Evolutionary conservation across 495 filamentous ascomycete species (phyloP).

Genomic region (Penicillium flavigenum): DNA sequence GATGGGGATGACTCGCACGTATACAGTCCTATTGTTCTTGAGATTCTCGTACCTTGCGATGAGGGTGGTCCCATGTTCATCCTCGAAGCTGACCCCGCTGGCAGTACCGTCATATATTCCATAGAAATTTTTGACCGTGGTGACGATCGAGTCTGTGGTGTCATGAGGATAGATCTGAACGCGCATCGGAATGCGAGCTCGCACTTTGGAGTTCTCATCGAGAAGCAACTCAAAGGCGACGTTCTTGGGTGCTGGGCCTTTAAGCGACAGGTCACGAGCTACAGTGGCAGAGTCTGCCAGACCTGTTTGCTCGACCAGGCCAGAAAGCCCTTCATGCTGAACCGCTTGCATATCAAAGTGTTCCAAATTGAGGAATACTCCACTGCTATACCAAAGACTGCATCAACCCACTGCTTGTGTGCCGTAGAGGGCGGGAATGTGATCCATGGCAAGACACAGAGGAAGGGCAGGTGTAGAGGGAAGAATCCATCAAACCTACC

Average conservation of each 20-base stretch:
- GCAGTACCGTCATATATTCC: conserved; percentile 77
- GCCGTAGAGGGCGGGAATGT: conserved; percentile 30
- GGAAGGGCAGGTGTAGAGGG: conserved; percentile 28
- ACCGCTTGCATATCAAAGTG: conserved; percentile 40
- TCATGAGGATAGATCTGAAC: conserved; percentile 92
- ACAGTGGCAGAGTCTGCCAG: conserved; percentile 29
- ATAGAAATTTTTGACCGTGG: conserved; percentile 97
- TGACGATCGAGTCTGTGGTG: conserved; percentile 91
- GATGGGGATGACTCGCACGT: conserved; percentile 78
- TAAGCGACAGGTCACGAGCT: conserved; percentile 48
- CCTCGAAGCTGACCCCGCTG: conserved; percentile 86
- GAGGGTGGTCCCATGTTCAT: conserved; percentile 77
- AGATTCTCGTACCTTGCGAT: conserved; percentile 97
- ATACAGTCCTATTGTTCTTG: conserved; percentile 80
- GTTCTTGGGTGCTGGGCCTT: conserved; percentile 65
- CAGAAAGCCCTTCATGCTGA: conserved; percentile 42
- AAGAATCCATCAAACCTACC: conserved; percentile 47
- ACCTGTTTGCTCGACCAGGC: conserved; percentile 40
- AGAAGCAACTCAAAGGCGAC: conserved; percentile 85
- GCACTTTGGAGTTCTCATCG: conserved; percentile 66
- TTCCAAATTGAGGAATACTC: conserved; percentile 29
- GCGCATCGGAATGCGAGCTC: conserved; percentile 81
- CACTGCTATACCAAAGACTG: conserved; percentile 41
- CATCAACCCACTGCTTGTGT: conserved; percentile 44
- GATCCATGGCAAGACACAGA: conserved; percentile 27